A percentile compares a stretch with the other conserved stretches of the same genome.
phyloP scores from a whole-genome alignment of 225 moss, liverwort and hornwort species.

The Bryoerythrophyllum caledonicum region DNA sequence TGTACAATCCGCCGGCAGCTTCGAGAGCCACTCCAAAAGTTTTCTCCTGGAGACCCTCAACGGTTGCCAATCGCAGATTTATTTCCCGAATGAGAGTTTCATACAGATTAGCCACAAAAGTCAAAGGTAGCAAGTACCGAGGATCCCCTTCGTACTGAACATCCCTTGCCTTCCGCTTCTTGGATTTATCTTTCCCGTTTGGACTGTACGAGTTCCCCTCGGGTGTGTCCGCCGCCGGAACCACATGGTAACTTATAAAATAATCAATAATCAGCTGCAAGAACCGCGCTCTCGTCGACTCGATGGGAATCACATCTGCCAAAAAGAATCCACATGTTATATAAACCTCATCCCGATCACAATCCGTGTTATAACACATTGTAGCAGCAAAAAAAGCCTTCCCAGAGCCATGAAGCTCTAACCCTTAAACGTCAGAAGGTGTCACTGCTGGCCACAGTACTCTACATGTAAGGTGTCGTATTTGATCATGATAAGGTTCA shows the following conservation, averaged over 20 bases:
- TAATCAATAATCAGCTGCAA: constrained; percentile 93
- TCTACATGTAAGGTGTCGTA: no score
- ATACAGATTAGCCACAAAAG: constrained; percentile 98
- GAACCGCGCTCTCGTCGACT: constrained; percentile 91
- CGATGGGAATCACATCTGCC: constrained; percentile 90
- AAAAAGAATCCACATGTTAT: constrained; percentile 5
- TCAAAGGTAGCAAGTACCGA: constrained; percentile 85
- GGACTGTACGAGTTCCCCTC: constrained; percentile 84
- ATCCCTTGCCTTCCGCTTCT: constrained; percentile 88
- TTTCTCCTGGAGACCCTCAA: constrained; percentile 98
- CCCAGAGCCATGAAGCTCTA: background rate
- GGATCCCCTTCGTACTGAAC: constrained; percentile 94
- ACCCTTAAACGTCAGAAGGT: no score
- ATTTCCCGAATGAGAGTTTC: constrained; percentile 95
- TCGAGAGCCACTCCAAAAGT: constrained; percentile 98
- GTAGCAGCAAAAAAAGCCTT: background rate
- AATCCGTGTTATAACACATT: background rate
- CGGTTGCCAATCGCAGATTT: constrained; percentile 79
- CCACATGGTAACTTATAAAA: constrained; percentile 79
- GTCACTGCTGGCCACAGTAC: no score
- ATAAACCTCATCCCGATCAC: background rate
- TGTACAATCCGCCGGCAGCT: constrained; percentile 96
- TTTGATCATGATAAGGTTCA: no score
- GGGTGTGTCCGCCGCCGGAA: constrained; percentile 74
- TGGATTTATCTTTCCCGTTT: constrained; percentile 88